Percentiles rank a stretch among this genome's conserved stretches.
These are phyloP conservation scores for Gynandropsis gynandra DNA, from an alignment of 345 rosid genomes.

Conservation along the genomic window DNA sequence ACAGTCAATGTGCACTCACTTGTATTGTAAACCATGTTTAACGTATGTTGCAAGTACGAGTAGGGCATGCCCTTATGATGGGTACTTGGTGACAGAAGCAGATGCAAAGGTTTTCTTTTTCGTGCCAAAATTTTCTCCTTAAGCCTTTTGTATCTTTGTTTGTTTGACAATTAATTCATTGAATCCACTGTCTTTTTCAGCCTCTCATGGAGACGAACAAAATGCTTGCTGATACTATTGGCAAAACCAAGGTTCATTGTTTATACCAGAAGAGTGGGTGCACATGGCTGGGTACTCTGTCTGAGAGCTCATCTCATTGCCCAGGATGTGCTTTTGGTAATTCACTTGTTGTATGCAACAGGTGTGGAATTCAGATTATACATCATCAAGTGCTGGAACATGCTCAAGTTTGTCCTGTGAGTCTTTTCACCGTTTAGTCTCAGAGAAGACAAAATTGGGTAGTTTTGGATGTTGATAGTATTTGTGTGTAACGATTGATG, in stretches of 20 bases:
- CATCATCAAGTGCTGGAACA: slow-evolving; percentile 75
- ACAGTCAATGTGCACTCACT: slow-evolving; percentile 75
- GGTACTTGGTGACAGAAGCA: slow-evolving; percentile 68
- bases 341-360: slow-evolving; percentile 64
- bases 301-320: slow-evolving; percentile 63
- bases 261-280: slow-evolving; percentile 77
- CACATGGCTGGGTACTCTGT: slow-evolving; percentile 66
- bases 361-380: slow-evolving; percentile 50
- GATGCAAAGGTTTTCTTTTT: slow-evolving; percentile 57
- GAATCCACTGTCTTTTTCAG: slow-evolving; percentile 33
- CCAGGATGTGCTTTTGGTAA: slow-evolving; percentile 63
- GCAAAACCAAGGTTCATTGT: slow-evolving; percentile 52
- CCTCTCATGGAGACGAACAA: slow-evolving; percentile 59
- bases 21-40: slow-evolving; percentile 73
- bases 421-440: slow-evolving; percentile 23
- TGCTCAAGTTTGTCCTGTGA: slow-evolving; percentile 71
- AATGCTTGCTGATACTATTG: slow-evolving; percentile 57
- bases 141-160: background rate
- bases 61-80: slow-evolving; percentile 74
- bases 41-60: slow-evolving; percentile 53
- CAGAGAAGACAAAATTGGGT: background rate
- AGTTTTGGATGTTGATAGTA: background rate
- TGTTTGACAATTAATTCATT: slow-evolving; percentile 2
- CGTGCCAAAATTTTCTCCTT: background rate
- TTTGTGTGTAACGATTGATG: background rate